These are phyloP conservation scores for Candida insectalens DNA, from an alignment of 805 yeast genomes.

Conservation along the genomic window DNA sequence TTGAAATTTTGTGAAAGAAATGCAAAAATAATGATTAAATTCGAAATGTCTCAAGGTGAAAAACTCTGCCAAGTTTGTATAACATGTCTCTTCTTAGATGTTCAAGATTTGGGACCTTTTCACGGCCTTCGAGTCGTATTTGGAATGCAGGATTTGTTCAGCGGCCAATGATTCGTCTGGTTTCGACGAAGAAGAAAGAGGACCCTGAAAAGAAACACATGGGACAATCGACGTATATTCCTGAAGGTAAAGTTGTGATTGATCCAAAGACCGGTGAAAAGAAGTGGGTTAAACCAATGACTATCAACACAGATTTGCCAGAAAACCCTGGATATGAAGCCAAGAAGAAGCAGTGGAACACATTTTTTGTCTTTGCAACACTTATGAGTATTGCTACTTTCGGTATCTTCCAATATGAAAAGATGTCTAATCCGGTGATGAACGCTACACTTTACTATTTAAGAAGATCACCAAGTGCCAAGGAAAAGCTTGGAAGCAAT, in stretches of 20 bases:
- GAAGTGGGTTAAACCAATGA: constrained; percentile 32
- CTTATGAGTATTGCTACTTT: constrained; percentile 46
- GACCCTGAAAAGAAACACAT: not conserved
- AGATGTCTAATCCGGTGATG: constrained; percentile 81
- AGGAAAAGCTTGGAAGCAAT: constrained; percentile 59
- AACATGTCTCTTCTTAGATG: no score
- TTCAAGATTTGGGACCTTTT: no score
- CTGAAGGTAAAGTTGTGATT: constrained; percentile 10
- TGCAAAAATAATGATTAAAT: not conserved
- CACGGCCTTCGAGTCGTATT: no score
- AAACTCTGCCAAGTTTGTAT: not conserved
- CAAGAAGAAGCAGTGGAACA: constrained; percentile 23
- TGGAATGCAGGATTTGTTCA: no score
- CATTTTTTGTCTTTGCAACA: constrained; percentile 45
- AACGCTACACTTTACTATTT: constrained; percentile 78
- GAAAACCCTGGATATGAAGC: constrained; percentile 55
- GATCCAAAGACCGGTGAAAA: constrained; percentile 16
- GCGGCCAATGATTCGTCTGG: no score
- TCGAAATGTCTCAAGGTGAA: not conserved
- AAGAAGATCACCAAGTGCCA: constrained; percentile 62
- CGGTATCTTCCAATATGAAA: constrained; percentile 86
- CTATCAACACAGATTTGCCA: constrained; percentile 74
- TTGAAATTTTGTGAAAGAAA: no score
- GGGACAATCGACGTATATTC: constrained; percentile 8
- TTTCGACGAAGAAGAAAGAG: not conserved